A percentile compares a stretch with the other conserved stretches of the same genome.
phyloP scores from a whole-genome alignment of 306 rosid genomes.

The Cotoneaster glaucophyllus region DNA sequence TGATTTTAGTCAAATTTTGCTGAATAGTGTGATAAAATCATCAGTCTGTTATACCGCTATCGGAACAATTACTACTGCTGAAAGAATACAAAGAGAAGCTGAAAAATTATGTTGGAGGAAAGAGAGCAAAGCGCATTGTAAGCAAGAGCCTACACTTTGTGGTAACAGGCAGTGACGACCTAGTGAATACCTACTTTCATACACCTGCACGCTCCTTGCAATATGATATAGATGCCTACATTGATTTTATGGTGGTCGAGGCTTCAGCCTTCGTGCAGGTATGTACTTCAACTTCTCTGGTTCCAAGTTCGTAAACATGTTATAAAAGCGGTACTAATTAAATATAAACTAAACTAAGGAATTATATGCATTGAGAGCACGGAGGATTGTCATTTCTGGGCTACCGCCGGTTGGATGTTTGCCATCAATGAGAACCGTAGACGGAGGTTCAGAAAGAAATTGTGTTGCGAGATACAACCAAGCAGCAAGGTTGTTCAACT shows the following conservation, averaged over 20 bases:
- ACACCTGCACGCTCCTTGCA: neutral
- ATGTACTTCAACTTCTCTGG: neutral
- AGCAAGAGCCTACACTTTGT: slow-evolving; percentile 1
- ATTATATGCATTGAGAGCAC: neutral
- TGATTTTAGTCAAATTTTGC: neutral
- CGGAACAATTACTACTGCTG: neutral
- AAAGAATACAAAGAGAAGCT: slow-evolving; percentile 7
- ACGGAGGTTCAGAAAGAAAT: slow-evolving; percentile 3
- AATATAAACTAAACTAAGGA: neutral
- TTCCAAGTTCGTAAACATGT: too few relatives aligned
- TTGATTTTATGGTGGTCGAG: neutral
- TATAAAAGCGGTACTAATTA: too few relatives aligned
- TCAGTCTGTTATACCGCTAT: neutral
- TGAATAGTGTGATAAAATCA: neutral
- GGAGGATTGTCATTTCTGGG: slow-evolving; percentile 1
- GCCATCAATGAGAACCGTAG: slow-evolving; percentile 3
- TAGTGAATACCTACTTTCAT: slow-evolving; percentile 14
- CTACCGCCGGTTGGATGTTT: slow-evolving; percentile 14
- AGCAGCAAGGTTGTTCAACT: neutral
- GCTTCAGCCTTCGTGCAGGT: slow-evolving; percentile 11
- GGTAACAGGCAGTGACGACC: slow-evolving; percentile 7
- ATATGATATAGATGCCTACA: neutral
- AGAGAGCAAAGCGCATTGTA: neutral
- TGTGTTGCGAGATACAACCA: neutral
- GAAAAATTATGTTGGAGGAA: neutral